phyloP scores from a whole-genome alignment of 768 basidiomycete species.

The Omphalotus guepiniiformis region DNA sequence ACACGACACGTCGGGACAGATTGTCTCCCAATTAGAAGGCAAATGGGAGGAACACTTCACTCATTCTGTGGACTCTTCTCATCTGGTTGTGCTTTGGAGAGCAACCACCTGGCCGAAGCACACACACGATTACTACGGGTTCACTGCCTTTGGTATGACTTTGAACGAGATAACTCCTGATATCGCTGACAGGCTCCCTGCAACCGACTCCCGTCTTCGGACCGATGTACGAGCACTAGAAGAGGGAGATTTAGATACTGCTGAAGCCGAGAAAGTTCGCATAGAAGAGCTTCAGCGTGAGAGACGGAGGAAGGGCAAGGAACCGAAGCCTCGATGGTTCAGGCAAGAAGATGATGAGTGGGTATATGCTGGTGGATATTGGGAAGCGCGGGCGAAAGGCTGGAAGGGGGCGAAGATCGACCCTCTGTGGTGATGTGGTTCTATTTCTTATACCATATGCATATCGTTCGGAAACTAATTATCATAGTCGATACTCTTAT shows the following conservation, averaged over 20 bases:
- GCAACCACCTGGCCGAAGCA: conserved; percentile 70
- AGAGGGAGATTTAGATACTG: conserved; percentile 64
- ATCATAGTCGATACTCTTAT: not conserved
- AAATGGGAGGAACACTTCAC: conserved; percentile 86
- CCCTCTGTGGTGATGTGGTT: conserved; percentile 55
- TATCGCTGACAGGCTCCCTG: conserved; percentile 58
- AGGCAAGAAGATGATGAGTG: conserved; percentile 65
- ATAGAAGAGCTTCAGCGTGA: conserved; percentile 77
- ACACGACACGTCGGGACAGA: conserved; percentile 46
- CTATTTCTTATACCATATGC: conserved; percentile 2
- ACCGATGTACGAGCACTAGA: conserved; percentile 84
- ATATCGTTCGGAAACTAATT: not conserved
- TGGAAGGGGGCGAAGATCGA: conserved; percentile 53
- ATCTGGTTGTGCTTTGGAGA: conserved; percentile 77
- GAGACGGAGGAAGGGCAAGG: conserved; percentile 56
- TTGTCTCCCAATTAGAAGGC: conserved; percentile 68
- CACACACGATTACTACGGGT: conserved; percentile 71
- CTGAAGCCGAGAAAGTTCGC: conserved; percentile 67
- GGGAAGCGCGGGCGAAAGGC: conserved; percentile 65
- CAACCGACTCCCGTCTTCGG: conserved; percentile 78
- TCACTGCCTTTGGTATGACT: conserved; percentile 74
- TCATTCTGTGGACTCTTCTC: conserved; percentile 61
- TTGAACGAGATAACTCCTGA: conserved; percentile 77
- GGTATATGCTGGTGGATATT: conserved; percentile 77
- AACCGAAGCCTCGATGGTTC: conserved; percentile 73